These are phyloP conservation scores for Verbascum thapsus DNA, from an alignment of 257 asterid species.

Conservation along the genomic window DNA sequence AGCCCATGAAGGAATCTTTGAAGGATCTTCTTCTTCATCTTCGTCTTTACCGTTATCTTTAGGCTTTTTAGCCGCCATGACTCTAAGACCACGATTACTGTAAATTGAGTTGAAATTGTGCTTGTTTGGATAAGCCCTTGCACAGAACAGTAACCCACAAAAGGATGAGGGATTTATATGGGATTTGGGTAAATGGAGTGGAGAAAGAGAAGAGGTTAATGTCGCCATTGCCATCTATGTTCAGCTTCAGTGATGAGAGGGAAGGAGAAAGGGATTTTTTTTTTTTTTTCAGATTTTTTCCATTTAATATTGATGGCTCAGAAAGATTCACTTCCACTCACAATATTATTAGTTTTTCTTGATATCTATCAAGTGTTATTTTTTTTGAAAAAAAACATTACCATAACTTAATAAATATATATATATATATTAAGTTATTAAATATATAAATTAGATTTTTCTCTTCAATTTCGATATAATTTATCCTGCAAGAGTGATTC, in stretches of 20 bases:
- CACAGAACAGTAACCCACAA: slow-evolving; percentile 13
- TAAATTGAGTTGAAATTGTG: slow-evolving; percentile 20
- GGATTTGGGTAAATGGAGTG: slow-evolving; percentile 9
- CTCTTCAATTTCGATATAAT: no score
- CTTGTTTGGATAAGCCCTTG: slow-evolving; percentile 26
- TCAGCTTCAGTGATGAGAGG: neutral
- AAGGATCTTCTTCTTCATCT: slow-evolving; percentile 42
- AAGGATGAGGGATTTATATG: slow-evolving; percentile 30
- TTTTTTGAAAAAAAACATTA: no score
- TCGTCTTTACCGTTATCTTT: slow-evolving; percentile 34
- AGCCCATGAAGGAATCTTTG: slow-evolving; percentile 88
- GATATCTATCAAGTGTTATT: no score
- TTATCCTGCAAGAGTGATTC: no score
- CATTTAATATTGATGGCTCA: slow-evolving; percentile 5
- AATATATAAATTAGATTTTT: no score
- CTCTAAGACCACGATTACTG: slow-evolving; percentile 31
- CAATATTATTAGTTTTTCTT: no score
- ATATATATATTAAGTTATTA: no score
- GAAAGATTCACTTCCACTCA: neutral
- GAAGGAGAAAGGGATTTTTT: no score
- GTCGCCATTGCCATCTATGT: slow-evolving; percentile 31
- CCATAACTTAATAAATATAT: no score
- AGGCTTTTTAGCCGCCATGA: slow-evolving; percentile 48
- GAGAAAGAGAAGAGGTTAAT: slow-evolving; percentile 32
- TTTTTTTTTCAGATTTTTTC: slow-evolving; percentile 34